A percentile compares a stretch with the other conserved stretches of the same genome.
Evolutionary conservation across 2,329 filamentous ascomycete species (phyloP).

Genomic region (Fusarium sambucinum): DNA sequence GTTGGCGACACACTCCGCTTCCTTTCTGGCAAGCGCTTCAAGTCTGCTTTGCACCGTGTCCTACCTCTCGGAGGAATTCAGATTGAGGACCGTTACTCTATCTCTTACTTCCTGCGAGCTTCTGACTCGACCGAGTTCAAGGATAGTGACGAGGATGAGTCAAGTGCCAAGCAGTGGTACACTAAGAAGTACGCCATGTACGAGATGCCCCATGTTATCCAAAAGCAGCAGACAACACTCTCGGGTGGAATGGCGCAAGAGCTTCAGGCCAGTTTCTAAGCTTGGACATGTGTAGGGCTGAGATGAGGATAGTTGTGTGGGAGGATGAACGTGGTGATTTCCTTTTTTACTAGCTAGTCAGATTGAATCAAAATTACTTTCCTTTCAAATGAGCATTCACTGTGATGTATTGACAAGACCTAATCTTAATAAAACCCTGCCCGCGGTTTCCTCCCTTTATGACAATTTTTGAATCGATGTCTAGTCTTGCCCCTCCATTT

Average conservation of each 20-base stretch:
- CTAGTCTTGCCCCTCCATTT: no score
- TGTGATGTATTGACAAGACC: no score
- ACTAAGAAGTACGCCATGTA: slow-evolving; percentile 23
- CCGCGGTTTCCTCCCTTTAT: no score
- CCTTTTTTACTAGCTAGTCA: no score
- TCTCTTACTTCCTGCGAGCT: slow-evolving; percentile 22
- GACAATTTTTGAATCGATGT: no score
- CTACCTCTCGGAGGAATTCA: slow-evolving; percentile 11
- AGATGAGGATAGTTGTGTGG: neutral
- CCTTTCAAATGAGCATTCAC: no score
- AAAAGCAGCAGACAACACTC: slow-evolving; percentile 5
- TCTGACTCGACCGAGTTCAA: slow-evolving; percentile 20
- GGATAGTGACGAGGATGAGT: slow-evolving; percentile 21
- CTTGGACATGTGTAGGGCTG: neutral
- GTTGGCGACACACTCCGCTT: slow-evolving; percentile 19
- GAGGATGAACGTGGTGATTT: neutral
- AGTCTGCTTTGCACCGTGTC: slow-evolving; percentile 15
- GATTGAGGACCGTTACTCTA: slow-evolving; percentile 16
- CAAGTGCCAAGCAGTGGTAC: slow-evolving; percentile 17
- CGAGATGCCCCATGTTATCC: slow-evolving; percentile 7
- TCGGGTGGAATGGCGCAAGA: slow-evolving; percentile 24
- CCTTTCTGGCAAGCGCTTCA: slow-evolving; percentile 19
- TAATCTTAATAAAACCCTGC: no score
- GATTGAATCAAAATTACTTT: no score
- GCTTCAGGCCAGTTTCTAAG: slow-evolving; percentile 4